Evolutionary conservation across 768 basidiomycete species (phyloP), one percentile per base, ranked within the genome.

Genomic region (Arthromyces matolae): DNA sequence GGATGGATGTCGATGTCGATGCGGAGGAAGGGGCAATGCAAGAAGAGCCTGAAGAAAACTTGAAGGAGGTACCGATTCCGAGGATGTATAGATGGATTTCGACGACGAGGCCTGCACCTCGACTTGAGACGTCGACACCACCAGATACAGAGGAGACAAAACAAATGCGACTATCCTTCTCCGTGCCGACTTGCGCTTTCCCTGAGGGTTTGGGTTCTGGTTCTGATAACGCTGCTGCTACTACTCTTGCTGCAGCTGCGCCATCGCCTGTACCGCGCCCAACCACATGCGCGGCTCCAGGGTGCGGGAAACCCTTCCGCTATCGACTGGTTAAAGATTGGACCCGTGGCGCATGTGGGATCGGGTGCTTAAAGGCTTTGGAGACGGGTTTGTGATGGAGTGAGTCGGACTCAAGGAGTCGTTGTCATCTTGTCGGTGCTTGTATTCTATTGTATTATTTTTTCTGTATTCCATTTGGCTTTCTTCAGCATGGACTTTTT

Each of bases 31-130:
- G 57, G 10, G 66, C 67, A 34, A 69, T 62, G 37, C 57, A 61
- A 28, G 52, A 58, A 42, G 67, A 60, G 14, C 71, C 63, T 20
- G 58, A 56, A 33, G 32, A n/a, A n/a, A n/a, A n/a, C n/a, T n/a
- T n/a, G 10, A 65, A 61, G 20, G 61, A 55, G 18, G 49, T 57
- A 0, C 56, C 53, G 48, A 59, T 64, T 34, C 74, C 88, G 2
- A 78, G 73, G 4, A 83, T 79, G 79, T 87, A 81, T 56, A 76
- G 86, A 23, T 90, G 86, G 86, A 64, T 86, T 1, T 87, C 85
- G 4, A 81, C 79, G 2, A 67, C 76, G 18, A 75, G 73, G 42
- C 55, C 57, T 9, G 54, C 53, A 5, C 36, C 27, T 23, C 4
- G 42, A 4, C 24, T 8, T 16, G 22, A 41, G 18, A 25, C 45